Base-by-base conservation (phyloP, 345 rosid species). In the Psidium guajava region DNA sequence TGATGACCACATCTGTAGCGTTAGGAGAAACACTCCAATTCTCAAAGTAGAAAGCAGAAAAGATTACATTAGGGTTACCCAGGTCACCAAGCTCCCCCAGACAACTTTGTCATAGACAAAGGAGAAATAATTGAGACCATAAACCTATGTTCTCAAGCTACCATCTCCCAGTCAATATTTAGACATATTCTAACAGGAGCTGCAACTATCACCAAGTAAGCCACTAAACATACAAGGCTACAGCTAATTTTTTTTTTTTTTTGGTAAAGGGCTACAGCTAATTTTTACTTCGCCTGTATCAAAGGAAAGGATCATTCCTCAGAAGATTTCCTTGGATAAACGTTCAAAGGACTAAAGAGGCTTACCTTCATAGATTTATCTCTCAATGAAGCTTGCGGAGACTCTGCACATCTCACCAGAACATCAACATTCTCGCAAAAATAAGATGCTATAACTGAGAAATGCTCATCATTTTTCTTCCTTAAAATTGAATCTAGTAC, bases 401-500 rank as follows among this genome's bases (percentile, higher is more conserved):
- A 96, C 89, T 95, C 98, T 6, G 93, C 91, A 87, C 99, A 96
- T 87, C 88, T 89, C 84, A 93, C 84, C 61, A 97, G 89, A 87
- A 82, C 84, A 91, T 95, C 97, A 58, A 85, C 86, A 89, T 95
- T 96, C 88, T 94, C 98, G 69, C 88, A 84, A 87, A 96, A 97
- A 91, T 93, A 97, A 74, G 98, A 93, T 61, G 93, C 90, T 55
- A 93, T 87, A 86, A 91, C 80, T 57, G 93, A 88, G 89, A 95
- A 94, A 40, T 91, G 90, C 27, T 90, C 96, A 84, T 93, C 94
- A 85, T 96, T 98, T 87, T 91, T 93, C 87, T 88, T 94, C 93
- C 99, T 94, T 90, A 97, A 87, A 86, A 97, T 89, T 85, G 98
- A 91, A 88, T 96, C 99, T 81, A 97, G 97, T 58, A 97, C 95